These are phyloP conservation scores for Leccinum aurantiacum DNA, from an alignment of 768 basidiomycete genomes.

Conservation along the genomic window DNA sequence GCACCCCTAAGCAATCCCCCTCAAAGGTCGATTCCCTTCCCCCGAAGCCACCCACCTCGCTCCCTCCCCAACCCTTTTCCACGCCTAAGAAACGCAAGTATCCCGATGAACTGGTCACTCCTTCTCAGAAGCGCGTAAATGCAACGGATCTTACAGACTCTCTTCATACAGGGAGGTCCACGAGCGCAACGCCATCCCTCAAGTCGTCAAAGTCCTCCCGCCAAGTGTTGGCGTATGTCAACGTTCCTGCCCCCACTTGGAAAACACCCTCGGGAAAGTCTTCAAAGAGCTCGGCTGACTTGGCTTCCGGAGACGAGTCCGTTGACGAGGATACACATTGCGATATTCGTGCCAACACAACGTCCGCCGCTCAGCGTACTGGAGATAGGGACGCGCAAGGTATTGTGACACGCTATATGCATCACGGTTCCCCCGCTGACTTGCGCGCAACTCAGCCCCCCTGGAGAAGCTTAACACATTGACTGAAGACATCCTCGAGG, in stretches of 20 bases:
- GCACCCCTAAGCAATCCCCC: slow-evolving; percentile 20
- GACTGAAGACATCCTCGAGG: slow-evolving; percentile 83
- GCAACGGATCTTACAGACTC: slow-evolving; percentile 11
- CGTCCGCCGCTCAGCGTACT: slow-evolving; percentile 56
- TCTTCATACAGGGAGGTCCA: slow-evolving; percentile 13
- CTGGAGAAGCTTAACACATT: slow-evolving; percentile 74
- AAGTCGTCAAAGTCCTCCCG: slow-evolving; percentile 32
- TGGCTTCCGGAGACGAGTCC: slow-evolving; percentile 56
- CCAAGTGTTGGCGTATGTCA: slow-evolving; percentile 35
- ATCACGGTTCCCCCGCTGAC: not conserved
- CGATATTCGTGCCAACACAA: slow-evolving; percentile 35
- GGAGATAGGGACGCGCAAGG: slow-evolving; percentile 80
- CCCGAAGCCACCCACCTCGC: slow-evolving; percentile 7
- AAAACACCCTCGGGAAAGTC: slow-evolving; percentile 30
- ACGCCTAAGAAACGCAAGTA: slow-evolving; percentile 77
- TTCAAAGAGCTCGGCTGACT: slow-evolving; percentile 34
- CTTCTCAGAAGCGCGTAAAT: slow-evolving; percentile 60
- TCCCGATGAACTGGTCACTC: slow-evolving; percentile 56
- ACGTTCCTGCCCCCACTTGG: slow-evolving; percentile 30
- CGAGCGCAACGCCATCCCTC: slow-evolving; percentile 27
- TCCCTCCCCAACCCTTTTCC: slow-evolving; percentile 25
- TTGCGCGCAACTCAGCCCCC: slow-evolving; percentile 42
- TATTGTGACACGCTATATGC: slow-evolving; percentile 24
- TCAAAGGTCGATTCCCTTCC: slow-evolving; percentile 18
- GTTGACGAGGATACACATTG: slow-evolving; percentile 40